These are phyloP conservation scores for Trichoderma gamsii DNA, from an alignment of 495 filamentous ascomycete species.

Conservation along the genomic window DNA sequence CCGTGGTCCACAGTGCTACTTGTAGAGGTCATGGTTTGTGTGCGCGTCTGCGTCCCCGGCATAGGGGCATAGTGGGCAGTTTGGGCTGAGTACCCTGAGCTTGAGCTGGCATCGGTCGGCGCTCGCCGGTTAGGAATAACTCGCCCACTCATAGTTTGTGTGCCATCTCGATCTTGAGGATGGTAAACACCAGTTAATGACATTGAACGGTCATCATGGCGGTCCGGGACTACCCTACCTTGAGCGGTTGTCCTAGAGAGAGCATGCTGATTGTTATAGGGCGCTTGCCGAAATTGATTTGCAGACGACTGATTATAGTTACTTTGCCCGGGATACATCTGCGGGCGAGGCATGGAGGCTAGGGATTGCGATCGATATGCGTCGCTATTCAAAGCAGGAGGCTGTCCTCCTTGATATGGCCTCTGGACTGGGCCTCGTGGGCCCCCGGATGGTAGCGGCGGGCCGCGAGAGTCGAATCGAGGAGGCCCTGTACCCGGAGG, in stretches of 20 bases:
- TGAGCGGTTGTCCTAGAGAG: constrained; percentile 70
- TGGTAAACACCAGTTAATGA: constrained; percentile 78
- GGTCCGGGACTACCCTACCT: constrained; percentile 83
- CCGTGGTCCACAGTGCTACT: constrained; percentile 21
- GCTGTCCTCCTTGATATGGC: constrained; percentile 47
- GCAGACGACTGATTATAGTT: constrained; percentile 63
- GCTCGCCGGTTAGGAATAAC: constrained; percentile 64
- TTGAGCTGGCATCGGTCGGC: constrained; percentile 28
- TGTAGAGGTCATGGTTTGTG: constrained; percentile 48
- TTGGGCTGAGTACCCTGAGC: constrained; percentile 19
- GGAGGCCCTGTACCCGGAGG: constrained; percentile 22
- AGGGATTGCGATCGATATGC: constrained; percentile 87
- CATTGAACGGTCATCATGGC: constrained; percentile 91
- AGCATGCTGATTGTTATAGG: constrained; percentile 49
- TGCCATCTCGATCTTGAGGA: constrained; percentile 62
- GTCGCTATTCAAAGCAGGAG: constrained; percentile 76
- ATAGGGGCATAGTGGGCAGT: constrained; percentile 22
- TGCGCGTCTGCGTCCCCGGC: constrained; percentile 42
- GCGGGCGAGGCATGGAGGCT: constrained; percentile 62
- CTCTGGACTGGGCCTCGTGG: constrained; percentile 52
- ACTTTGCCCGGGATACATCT: constrained; percentile 59
- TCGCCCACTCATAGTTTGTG: constrained; percentile 86
- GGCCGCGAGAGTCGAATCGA: constrained; percentile 34
- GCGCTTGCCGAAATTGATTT: constrained; percentile 68
- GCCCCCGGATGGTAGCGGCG: constrained; percentile 50